A percentile compares a stretch with the other conserved stretches of the same genome.
Conservation (phyloP, 2,329 filamentous ascomycete genomes). For the Fusarium vanettenii region DNA sequence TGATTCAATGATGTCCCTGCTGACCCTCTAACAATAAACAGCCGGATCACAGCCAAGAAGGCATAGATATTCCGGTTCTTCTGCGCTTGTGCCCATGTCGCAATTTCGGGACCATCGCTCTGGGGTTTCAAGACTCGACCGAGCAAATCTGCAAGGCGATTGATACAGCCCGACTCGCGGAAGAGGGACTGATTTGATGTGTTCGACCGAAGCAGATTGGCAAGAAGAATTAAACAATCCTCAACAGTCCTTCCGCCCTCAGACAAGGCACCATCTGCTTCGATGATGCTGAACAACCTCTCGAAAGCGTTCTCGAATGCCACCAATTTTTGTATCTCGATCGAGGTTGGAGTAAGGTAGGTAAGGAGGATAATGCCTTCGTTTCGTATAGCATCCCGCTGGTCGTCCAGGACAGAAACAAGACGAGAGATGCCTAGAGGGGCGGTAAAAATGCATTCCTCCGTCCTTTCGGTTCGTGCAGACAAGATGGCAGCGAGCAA, state of each 20-base stretch:
- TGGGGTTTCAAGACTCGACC: conserved; percentile 66
- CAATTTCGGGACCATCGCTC: conserved; percentile 68
- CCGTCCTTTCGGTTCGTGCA: conserved; percentile 88
- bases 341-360: conserved; percentile 85
- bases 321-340: conserved; percentile 93
- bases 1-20: conserved; percentile 86
- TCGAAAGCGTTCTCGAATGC: conserved; percentile 96
- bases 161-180: conserved; percentile 86
- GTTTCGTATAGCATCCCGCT: conserved; percentile 86
- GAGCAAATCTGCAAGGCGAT: conserved; percentile 77
- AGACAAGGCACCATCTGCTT: conserved; percentile 81
- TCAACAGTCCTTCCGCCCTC: conserved; percentile 90
- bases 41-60: conserved; percentile 83
- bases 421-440: conserved; percentile 89
- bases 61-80: conserved; percentile 93
- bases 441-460: conserved; percentile 92
- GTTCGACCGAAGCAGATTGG: conserved; percentile 89
- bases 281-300: conserved; percentile 83
- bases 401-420: conserved; percentile 85
- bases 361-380: conserved; percentile 89
- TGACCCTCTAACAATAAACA: conserved; percentile 87
- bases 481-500: conserved; percentile 87
- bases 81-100: conserved; percentile 80
- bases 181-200: conserved; percentile 94
- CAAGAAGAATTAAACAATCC: conserved; percentile 90